Conservation (phyloP, 208 protist species). For the Leptomonas pyrrhocoris region DNA sequence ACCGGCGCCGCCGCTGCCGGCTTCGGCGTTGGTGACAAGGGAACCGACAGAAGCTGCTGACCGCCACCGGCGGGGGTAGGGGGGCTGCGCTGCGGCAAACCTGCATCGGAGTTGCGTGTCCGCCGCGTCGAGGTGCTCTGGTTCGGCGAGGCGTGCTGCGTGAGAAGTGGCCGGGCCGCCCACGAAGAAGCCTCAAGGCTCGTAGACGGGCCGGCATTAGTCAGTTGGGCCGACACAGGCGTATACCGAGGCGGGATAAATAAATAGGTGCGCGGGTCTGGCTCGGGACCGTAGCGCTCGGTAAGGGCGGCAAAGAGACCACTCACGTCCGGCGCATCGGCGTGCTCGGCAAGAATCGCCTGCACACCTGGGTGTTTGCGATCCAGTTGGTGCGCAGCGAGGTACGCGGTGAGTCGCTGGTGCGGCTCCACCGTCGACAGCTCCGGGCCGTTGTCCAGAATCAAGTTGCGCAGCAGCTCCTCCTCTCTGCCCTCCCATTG, state of each 20-base stretch:
- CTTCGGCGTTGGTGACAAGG: conserved; percentile 36
- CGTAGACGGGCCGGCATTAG: neutral
- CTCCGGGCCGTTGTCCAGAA: conserved; percentile 80
- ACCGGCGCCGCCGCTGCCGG: conserved; percentile 10
- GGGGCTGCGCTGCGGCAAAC: conserved; percentile 18
- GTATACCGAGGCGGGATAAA: conserved; percentile 62
- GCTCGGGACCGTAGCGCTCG: conserved; percentile 60
- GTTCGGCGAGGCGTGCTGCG: neutral
- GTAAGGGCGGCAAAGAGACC: conserved; percentile 52
- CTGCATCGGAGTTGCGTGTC: neutral
- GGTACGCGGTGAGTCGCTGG: conserved; percentile 63
- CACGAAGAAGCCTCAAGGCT: neutral
- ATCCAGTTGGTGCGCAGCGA: conserved; percentile 50
- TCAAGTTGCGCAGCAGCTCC: conserved; percentile 75
- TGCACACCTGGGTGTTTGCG: conserved; percentile 30
- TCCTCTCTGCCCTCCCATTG: conserved; percentile 80
- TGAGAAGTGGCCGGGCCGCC: neutral
- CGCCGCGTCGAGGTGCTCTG: neutral
- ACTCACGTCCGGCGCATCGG: conserved; percentile 8
- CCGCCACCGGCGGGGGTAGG: conserved; percentile 22
- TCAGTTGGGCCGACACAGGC: neutral
- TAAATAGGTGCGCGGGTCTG: conserved; percentile 74
- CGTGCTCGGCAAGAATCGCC: conserved; percentile 26
- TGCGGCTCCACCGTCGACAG: conserved; percentile 48
- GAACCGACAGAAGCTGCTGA: conserved; percentile 23